Base-by-base conservation (phyloP, 2,329 filamentous ascomycete species). In the Claviceps quebecensis region DNA sequence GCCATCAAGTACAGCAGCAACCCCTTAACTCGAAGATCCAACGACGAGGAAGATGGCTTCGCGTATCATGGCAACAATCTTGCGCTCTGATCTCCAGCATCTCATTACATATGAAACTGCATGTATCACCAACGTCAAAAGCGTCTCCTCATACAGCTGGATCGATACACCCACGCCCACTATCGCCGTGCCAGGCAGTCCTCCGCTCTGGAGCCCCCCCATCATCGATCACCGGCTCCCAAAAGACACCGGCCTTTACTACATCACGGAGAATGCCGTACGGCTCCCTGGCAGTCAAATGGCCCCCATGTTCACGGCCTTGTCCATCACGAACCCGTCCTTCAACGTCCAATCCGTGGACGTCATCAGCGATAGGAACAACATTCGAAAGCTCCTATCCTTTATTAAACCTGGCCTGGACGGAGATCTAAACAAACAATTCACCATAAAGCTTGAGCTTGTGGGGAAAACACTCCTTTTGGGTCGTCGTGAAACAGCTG, bases 111-210 rank as follows among this genome's bases (percentile, higher is more conserved):
- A 19, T 5, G 36, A 9, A 7, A 14, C 45, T 26, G 45, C 60
- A 17, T n/a, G 16, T 4, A 72, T 73, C 53, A 65, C 63, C 4
- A 57, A 68, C 34, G 63, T 69, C 8, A 60, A 66, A 49, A 62
- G 67, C 46, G 53, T 75, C 11, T 63, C 72, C 2, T 77, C 74
- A 2, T 77, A 77, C 59, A 76, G 71, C 56, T 76, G 72, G 73
- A 63, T 74, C 48, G 66, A 71, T 49, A 60, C 62, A 26, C 50
- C 61, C 0, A 58, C 53, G 6, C 68, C 71, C 5, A 72, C 68
- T 23, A 75, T 76, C 53, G 64, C 65, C 23, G 63, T 75, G 22
- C 72, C 72, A 19, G 72, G 73, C 54, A 59, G n/a, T 23, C 57
- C 58, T 11, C 48, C 58, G 3, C 60, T 63, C 19, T 74, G 69